Evolutionary conservation across 345 rosid genomes (phyloP), one percentile per base, ranked within the genome.

Genomic region (Capsella bursapastoris): DNA sequence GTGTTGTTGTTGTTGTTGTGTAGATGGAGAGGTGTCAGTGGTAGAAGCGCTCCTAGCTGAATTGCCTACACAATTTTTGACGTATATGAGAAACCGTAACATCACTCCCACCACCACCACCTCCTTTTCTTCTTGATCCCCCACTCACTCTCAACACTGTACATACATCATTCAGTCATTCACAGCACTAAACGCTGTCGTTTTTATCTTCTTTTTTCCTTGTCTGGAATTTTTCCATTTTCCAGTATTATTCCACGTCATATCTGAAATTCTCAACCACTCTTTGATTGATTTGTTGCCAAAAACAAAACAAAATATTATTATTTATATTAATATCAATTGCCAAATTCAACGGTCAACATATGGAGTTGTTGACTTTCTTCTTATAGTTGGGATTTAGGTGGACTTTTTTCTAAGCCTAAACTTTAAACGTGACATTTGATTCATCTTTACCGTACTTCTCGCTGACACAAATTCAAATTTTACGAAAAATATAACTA

Each of bases 41-140:
- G 91, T 89, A 70, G 96, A 88, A 79, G 85, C 81, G 40, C 94
- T 93, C 73, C 83, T 93, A 50, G 91, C 95, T 34, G 97, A 94
- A 82, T 70, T 94, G 77, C 98, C 98, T 0, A 71, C 87, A 4
- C 98, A 94, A 50, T 91, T 94, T 84, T 84, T 89, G 79, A 68
- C 87, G 52, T 88, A 87, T 76, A 84, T 94, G 95, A 86, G 88
- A 69, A 71, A 75, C 76, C 86, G 95, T 69, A 83, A 85, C 0
- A 88, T 94, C 79, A 82, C 64, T 81, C 98, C 96, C 37, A 70
- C 32, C 58, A 53, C 34, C 2, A 11, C 47, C 6, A 34, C 37
- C 37, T 34, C 37, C 7, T 31, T 48, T 14, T 37, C 66, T 65
- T 66, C 67, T 51, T 75, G 73, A 75, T 55, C 3, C n/a, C n/a